Percentiles rank a stretch among this genome's conserved stretches.
phyloP scores from a whole-genome alignment of 305 asterid species.

The Solanum aculeatissimum region DNA sequence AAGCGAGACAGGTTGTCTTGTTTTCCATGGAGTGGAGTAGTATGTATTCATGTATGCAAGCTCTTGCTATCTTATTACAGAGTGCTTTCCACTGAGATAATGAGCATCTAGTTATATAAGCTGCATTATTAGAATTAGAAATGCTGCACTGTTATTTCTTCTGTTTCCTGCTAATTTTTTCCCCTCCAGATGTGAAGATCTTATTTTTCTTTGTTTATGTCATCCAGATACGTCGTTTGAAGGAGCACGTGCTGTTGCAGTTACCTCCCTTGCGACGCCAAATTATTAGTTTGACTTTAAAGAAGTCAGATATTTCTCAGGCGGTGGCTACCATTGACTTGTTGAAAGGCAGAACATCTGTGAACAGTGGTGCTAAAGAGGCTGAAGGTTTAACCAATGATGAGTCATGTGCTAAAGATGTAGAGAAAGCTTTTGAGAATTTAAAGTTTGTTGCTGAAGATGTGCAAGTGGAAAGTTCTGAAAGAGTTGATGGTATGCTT shows the following conservation, averaged over 20 bases:
- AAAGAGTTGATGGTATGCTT: conserved; percentile 1
- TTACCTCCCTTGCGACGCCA: conserved; percentile 94
- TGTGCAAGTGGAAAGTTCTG: neutral
- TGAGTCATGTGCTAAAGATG: neutral
- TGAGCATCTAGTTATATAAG: neutral
- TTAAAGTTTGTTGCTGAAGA: neutral
- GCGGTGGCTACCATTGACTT: conserved; percentile 54
- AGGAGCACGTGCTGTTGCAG: conserved; percentile 79
- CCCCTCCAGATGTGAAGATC: neutral
- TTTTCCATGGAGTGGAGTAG: neutral
- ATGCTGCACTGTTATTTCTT: neutral
- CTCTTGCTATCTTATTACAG: neutral
- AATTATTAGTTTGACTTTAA: conserved; percentile 58
- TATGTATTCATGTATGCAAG: neutral
- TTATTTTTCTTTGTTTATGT: conserved; percentile 4
- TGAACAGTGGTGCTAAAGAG: conserved; percentile 22
- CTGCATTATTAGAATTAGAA: neutral
- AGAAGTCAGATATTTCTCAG: conserved; percentile 52
- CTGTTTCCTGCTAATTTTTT: neutral
- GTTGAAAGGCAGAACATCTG: conserved; percentile 32
- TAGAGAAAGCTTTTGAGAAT: neutral
- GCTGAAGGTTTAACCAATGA: conserved; percentile 34
- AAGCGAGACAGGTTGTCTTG: neutral
- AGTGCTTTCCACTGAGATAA: neutral
- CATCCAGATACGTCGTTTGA: conserved; percentile 79